Evolutionary conservation across 2,329 filamentous ascomycete species (phyloP).

Genomic region (Trichoderma sp.): DNA sequence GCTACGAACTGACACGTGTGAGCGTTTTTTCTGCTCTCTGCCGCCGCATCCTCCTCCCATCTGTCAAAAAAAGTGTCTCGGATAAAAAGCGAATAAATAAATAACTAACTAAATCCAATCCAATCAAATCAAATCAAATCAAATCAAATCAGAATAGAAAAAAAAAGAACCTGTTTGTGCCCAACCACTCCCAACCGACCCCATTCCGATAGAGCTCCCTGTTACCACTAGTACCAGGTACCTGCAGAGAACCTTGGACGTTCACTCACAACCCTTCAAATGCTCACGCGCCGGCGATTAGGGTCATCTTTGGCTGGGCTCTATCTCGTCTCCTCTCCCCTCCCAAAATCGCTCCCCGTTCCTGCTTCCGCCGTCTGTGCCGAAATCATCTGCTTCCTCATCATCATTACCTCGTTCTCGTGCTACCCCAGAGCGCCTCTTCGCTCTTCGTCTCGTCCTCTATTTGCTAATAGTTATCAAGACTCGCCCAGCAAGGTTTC

Average conservation of each 20-base stretch:
- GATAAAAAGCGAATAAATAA: not conserved
- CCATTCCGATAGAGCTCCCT: not conserved
- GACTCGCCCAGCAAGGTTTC: not conserved
- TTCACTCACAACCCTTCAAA: slow-evolving; percentile 2
- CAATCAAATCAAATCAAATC: not conserved
- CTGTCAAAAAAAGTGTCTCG: not conserved
- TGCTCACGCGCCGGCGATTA: slow-evolving; percentile 10
- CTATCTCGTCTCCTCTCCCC: not conserved
- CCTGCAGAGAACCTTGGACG: not conserved
- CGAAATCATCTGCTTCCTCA: not conserved
- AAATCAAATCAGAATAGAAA: not conserved
- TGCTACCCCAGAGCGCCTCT: not conserved
- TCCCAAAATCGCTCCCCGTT: not conserved
- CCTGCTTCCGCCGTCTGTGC: not conserved
- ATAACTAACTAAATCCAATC: not conserved
- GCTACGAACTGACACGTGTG: not conserved
- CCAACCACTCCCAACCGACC: slow-evolving; percentile 9
- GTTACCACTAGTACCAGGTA: not conserved
- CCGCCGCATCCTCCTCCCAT: not conserved
- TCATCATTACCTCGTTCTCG: not conserved
- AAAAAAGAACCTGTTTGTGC: slow-evolving; percentile 9
- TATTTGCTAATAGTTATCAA: not conserved
- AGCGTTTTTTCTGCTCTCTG: not conserved
- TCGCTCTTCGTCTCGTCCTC: not conserved
- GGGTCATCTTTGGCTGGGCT: not conserved